Evolutionary conservation across 768 basidiomycete genomes (phyloP).

Genomic region (Leccinum disarticulatum): DNA sequence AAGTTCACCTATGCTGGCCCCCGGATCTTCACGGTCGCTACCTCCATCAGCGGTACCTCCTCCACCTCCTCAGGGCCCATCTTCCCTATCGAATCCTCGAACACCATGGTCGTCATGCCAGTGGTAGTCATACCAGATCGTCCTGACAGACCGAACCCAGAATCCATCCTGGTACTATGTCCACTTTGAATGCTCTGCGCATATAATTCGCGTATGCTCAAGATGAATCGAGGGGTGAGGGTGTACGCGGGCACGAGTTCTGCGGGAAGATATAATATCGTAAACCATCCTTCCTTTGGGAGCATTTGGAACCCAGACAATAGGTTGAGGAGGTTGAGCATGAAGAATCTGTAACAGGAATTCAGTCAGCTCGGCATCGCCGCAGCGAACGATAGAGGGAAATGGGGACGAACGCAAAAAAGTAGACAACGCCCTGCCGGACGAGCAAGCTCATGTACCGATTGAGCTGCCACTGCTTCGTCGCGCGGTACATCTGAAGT

Average conservation of each 20-base stretch:
- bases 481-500: neutral
- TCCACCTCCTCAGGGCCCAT: neutral
- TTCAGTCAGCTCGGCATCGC: neutral
- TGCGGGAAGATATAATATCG: neutral
- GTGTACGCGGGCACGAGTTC: neutral
- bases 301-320: neutral
- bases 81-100: neutral
- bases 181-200: neutral
- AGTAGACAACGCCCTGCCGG: neutral
- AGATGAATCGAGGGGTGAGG: neutral
- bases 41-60: neutral
- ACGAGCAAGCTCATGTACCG: neutral
- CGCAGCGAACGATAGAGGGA: neutral
- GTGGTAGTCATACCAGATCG: neutral
- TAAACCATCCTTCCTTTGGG: neutral
- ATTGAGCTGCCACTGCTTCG: neutral
- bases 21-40: neutral
- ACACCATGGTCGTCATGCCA: neutral
- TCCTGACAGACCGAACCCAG: neutral
- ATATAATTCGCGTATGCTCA: neutral
- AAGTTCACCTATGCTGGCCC: neutral
- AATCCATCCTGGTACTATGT: constrained; percentile 6
- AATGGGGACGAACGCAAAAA: neutral
- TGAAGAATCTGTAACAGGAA: neutral
- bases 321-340: neutral